phyloP scores from a whole-genome alignment of 148 eudicot species.

The Euryodendron excelsum region DNA sequence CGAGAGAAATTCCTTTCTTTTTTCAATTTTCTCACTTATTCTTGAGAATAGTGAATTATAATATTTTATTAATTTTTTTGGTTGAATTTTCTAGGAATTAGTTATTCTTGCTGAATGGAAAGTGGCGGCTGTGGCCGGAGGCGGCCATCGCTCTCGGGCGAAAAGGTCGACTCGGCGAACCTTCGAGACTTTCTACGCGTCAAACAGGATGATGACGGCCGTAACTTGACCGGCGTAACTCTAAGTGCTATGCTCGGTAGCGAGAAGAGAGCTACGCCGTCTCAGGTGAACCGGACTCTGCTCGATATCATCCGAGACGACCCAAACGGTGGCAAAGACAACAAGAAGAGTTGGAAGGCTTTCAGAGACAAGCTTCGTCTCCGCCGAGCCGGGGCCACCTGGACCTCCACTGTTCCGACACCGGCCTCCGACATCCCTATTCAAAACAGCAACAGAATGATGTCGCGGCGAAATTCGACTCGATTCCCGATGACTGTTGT shows the following conservation, averaged over 20 bases:
- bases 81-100: neutral
- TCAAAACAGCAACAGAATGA: neutral
- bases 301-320: conserved; percentile 49
- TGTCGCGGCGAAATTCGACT: conserved; percentile 16
- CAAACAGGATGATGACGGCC: conserved; percentile 17
- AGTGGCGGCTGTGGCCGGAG: conserved; percentile 34
- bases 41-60: neutral
- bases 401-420: conserved; percentile 30
- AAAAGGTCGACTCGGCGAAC: neutral
- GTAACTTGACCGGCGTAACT: conserved; percentile 25
- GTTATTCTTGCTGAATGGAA: conserved; percentile 35
- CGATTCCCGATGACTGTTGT: neutral
- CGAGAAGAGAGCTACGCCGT: conserved; percentile 27
- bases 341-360: conserved; percentile 38
- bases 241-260: conserved; percentile 36
- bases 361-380: conserved; percentile 38
- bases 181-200: conserved; percentile 14
- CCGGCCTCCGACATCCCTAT: conserved; percentile 40
- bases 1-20: conserved; percentile 16
- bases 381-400: conserved; percentile 29
- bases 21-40: neutral
- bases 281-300: conserved; percentile 36
- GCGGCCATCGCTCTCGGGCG: conserved; percentile 18
- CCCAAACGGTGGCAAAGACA: conserved; percentile 10
- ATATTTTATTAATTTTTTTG: neutral